Evolutionary conservation across 2,329 filamentous ascomycete genomes (phyloP).

Genomic region (Boeremia exigua): DNA sequence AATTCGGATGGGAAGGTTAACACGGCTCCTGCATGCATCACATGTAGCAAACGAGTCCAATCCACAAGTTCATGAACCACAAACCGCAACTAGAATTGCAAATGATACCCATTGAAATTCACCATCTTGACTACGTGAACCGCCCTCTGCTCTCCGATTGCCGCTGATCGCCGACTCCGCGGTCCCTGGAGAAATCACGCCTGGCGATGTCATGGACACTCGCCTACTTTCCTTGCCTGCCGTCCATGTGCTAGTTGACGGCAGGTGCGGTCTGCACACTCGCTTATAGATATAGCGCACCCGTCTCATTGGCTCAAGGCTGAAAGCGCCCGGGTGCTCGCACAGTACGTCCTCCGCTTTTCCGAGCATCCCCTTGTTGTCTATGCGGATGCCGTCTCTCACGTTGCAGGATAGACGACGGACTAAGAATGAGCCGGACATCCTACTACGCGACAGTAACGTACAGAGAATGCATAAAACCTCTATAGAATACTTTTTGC

Average conservation of each 20-base stretch:
- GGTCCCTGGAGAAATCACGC: not conserved
- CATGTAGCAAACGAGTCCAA: conserved; percentile 49
- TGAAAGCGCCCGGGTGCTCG: too few species aligned
- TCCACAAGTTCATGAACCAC: conserved; percentile 48
- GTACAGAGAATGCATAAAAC: too few species aligned
- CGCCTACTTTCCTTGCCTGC: conserved; percentile 33
- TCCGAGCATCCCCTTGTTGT: too few species aligned
- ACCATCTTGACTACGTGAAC: not conserved
- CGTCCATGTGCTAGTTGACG: not conserved
- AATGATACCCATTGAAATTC: conserved; percentile 40
- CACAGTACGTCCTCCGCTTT: too few species aligned
- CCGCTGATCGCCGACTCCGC: not conserved
- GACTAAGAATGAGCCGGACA: too few species aligned
- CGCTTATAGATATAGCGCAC: too few species aligned
- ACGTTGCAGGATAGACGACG: too few species aligned
- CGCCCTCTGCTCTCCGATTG: not conserved
- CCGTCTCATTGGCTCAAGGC: too few species aligned
- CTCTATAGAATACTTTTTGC: too few species aligned
- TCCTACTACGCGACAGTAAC: too few species aligned
- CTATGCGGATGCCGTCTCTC: too few species aligned
- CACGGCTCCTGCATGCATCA: conserved; percentile 48
- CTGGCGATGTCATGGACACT: conserved; percentile 19
- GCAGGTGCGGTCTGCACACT: too few species aligned
- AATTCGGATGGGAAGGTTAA: conserved; percentile 50
- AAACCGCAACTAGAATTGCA: conserved; percentile 43